A percentile compares a stretch with the other conserved stretches of the same genome.
phyloP scores from a whole-genome alignment of 164 flowering plant genomes.

The Brasenia schreberi region DNA sequence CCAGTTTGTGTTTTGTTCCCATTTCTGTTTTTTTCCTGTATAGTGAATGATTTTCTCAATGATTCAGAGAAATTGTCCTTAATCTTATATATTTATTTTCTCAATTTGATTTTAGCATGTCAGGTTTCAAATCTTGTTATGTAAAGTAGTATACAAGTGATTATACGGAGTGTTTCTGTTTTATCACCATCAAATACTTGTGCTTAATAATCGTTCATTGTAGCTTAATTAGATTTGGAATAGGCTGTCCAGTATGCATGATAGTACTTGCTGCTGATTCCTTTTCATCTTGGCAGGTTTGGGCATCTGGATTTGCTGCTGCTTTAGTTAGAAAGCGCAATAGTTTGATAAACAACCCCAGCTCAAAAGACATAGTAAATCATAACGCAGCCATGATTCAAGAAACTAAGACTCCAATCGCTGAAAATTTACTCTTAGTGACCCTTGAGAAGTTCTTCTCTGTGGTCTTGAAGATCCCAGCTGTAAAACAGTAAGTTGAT shows the following conservation, averaged over 20 bases:
- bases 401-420: conserved; percentile 21
- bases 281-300: conserved; percentile 36
- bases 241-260: neutral
- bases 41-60: no score
- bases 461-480: conserved; percentile 40
- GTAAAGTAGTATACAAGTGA: no score
- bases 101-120: no score
- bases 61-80: no score
- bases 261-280: neutral
- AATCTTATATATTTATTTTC: no score
- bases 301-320: conserved; percentile 94
- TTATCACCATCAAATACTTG: no score
- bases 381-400: conserved; percentile 16
- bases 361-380: conserved; percentile 5
- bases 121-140: no score
- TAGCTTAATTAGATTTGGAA: no score
- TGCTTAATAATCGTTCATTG: neutral
- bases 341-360: conserved; percentile 17
- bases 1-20: no score
- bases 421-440: conserved; percentile 35
- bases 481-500: conserved; percentile 42
- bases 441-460: conserved; percentile 59
- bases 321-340: conserved; percentile 76
- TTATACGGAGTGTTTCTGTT: neutral
- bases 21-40: no score